phyloP scores from a whole-genome alignment of 2,329 filamentous ascomycete species.

The Neobulgaria alba region DNA sequence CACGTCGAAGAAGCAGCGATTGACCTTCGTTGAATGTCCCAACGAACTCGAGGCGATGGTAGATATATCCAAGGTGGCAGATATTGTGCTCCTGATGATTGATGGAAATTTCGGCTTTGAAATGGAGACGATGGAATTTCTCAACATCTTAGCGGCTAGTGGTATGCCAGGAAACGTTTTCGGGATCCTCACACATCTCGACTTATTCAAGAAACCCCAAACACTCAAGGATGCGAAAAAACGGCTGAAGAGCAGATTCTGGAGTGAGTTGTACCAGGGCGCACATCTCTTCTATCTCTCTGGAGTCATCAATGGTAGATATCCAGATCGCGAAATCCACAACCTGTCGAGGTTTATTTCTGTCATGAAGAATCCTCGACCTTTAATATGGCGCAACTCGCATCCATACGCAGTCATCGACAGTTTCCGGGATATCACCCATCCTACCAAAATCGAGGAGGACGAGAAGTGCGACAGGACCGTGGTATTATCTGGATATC shows the following conservation, averaged over 20 bases:
- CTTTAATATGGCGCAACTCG: conserved; percentile 92
- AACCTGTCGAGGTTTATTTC: conserved; percentile 92
- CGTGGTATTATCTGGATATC: conserved; percentile 84
- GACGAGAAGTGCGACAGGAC: conserved; percentile 85
- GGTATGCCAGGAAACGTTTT: conserved; percentile 99
- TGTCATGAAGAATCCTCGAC: conserved; percentile 97
- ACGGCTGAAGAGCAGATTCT: conserved; percentile 87
- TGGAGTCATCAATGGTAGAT: conserved; percentile 91
- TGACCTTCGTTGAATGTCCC: conserved; percentile 96
- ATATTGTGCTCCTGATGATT: conserved; percentile 96
- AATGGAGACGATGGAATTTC: conserved; percentile 99
- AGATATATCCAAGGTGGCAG: conserved; percentile 91
- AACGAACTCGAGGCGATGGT: conserved; percentile 95
- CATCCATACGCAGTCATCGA: conserved; percentile 93
- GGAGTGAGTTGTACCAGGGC: conserved; percentile 94
- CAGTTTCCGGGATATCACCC: conserved; percentile 90
- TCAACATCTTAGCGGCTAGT: conserved; percentile 85
- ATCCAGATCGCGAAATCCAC: conserved; percentile 92
- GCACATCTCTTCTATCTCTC: conserved; percentile 96
- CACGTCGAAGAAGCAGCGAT: conserved; percentile 86
- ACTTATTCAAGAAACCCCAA: conserved; percentile 90
- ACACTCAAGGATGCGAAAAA: conserved; percentile 92
- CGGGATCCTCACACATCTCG: conserved; percentile 90
- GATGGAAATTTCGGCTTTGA: conserved; percentile 98
- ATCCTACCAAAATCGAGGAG: conserved; percentile 83